phyloP scores from a whole-genome alignment of 495 filamentous ascomycete genomes.

The Annulohypoxylon bovei region DNA sequence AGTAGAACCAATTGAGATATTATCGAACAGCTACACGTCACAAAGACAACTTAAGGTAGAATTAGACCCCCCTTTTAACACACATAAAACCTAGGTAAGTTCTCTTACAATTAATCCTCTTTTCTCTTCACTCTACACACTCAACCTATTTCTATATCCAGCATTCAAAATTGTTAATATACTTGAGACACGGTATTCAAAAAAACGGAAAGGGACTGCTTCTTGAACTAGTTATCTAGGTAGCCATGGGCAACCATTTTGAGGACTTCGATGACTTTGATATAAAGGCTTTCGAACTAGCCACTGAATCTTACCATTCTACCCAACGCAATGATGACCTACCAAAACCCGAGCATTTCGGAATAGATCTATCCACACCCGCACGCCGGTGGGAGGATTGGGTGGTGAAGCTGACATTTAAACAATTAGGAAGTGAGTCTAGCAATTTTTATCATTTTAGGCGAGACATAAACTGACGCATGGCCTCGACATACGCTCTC shows the following conservation, averaged over 20 bases:
- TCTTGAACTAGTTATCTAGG: neutral
- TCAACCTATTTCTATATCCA: neutral
- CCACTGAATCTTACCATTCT: neutral
- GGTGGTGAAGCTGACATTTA: slow-evolving; percentile 28
- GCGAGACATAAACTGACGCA: neutral
- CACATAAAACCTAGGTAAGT: neutral
- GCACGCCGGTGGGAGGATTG: slow-evolving; percentile 25
- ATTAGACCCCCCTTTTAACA: neutral
- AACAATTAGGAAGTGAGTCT: slow-evolving; percentile 29
- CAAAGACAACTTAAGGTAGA: neutral
- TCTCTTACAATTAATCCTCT: neutral
- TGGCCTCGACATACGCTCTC: neutral
- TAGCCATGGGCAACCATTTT: neutral
- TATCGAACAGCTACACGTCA: slow-evolving; percentile 3
- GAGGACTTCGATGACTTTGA: neutral
- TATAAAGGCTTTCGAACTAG: neutral
- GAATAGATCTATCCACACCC: slow-evolving; percentile 2
- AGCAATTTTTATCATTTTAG: neutral
- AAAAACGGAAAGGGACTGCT: neutral
- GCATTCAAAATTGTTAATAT: neutral
- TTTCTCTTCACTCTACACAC: neutral
- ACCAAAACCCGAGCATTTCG: slow-evolving; percentile 1
- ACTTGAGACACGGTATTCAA: neutral
- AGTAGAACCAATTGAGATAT: slow-evolving; percentile 12
- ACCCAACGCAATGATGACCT: neutral